phyloP scores from a whole-genome alignment of 805 yeast species.

The Cyberlindnera maritima region DNA sequence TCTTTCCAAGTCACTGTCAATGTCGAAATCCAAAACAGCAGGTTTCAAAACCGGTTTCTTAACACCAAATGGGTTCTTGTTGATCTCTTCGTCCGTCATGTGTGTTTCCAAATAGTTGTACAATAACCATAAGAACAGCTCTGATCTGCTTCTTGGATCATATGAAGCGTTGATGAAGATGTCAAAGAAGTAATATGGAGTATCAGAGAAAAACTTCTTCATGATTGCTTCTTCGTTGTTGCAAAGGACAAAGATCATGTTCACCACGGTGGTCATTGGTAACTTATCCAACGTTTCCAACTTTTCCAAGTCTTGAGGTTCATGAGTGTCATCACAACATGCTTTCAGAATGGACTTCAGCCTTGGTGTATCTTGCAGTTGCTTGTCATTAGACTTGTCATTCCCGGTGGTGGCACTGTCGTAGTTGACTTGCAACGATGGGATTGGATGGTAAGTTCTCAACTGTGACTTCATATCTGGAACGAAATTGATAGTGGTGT shows the following conservation, averaged over 20 bases:
- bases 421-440: conserved; percentile 74
- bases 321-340: conserved; percentile 67
- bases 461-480: conserved; percentile 94
- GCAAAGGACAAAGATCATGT: conserved; percentile 71
- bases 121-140: conserved; percentile 77
- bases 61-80: conserved; percentile 57
- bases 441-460: conserved; percentile 91
- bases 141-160: conserved; percentile 64
- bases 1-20: conserved; percentile 42
- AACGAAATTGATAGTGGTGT: conserved; percentile 91
- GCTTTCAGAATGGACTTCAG: conserved; percentile 86
- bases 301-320: conserved; percentile 47
- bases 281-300: conserved; percentile 35
- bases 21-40: conserved; percentile 32
- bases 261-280: conserved; percentile 65
- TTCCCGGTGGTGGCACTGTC: conserved; percentile 30
- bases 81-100: conserved; percentile 48
- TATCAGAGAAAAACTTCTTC: conserved; percentile 26
- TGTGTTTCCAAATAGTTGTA: conserved; percentile 79
- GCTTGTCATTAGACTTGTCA: conserved; percentile 54
- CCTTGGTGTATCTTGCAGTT: conserved; percentile 92
- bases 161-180: conserved; percentile 62
- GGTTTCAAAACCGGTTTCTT: conserved; percentile 32
- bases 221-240: conserved; percentile 57
- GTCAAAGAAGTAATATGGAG: conserved; percentile 60